Percentiles rank a stretch among this genome's conserved stretches.
Conservation (phyloP, 2,329 filamentous ascomycete species). For the Ceratocystiopsis sp. region DNA sequence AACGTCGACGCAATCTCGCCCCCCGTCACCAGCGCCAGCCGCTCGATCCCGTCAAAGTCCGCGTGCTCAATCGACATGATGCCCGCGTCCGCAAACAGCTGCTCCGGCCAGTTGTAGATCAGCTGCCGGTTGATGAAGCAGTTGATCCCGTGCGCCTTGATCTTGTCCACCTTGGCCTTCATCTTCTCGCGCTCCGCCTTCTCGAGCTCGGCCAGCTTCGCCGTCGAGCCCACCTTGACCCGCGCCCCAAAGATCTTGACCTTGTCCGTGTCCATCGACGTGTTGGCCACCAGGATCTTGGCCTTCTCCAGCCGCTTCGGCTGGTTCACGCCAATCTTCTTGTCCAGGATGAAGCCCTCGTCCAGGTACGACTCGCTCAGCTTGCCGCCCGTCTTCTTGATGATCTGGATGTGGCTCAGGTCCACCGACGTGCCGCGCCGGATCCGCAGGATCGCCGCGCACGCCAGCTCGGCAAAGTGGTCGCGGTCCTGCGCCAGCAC, state of each 20-base stretch:
- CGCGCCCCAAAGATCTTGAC: conserved; percentile 98
- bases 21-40: conserved; percentile 83
- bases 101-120: conserved; percentile 99
- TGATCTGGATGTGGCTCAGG: conserved; percentile 95
- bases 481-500: conserved; percentile 86
- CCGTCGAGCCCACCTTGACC: conserved; percentile 90
- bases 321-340: conserved; percentile 98
- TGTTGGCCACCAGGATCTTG: conserved; percentile 96
- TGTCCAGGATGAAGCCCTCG: conserved; percentile 96
- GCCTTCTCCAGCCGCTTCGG: conserved; percentile 94
- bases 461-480: conserved; percentile 78
- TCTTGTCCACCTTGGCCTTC: conserved; percentile 97
- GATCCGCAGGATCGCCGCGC: conserved; percentile 79
- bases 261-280: conserved; percentile 98
- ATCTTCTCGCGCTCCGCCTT: conserved; percentile 99
- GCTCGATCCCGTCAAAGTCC: conserved; percentile 95
- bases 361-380: conserved; percentile 95
- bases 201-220: conserved; percentile 94
- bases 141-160: conserved; percentile 98
- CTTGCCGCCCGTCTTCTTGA: conserved; percentile 98
- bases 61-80: conserved; percentile 98
- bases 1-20: conserved; percentile 97
- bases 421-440: conserved; percentile 82
- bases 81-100: conserved; percentile 92
- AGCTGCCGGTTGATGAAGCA: conserved; percentile 99